phyloP scores from a whole-genome alignment of 23 red algal species.

The Gracilaria gracilis region DNA sequence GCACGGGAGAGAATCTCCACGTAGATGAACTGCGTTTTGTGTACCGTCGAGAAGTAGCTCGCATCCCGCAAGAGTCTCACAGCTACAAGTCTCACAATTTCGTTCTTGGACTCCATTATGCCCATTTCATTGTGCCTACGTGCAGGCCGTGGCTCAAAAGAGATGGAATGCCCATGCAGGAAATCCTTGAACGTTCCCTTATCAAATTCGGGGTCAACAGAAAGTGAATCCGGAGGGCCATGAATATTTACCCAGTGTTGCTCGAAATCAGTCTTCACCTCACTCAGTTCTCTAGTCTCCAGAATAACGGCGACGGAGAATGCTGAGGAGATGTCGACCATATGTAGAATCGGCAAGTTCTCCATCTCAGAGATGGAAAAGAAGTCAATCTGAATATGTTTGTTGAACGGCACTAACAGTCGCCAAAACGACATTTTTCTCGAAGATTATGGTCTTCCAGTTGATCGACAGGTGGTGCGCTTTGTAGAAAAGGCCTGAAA shows the following conservation, averaged over 20 bases:
- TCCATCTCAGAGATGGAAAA: neutral
- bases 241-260: neutral
- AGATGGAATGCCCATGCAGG: slow-evolving; percentile 1
- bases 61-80: slow-evolving; percentile 3
- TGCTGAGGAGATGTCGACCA: neutral
- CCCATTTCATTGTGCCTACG: neutral
- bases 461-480: neutral
- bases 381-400: slow-evolving; percentile 32
- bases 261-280: neutral
- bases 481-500: neutral
- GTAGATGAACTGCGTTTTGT: neutral
- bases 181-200: neutral
- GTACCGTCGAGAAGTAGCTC: neutral
- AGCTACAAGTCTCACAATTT: slow-evolving; percentile 12
- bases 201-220: slow-evolving; percentile 23
- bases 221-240: neutral
- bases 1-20: slow-evolving; percentile 33
- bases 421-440: neutral
- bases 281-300: neutral
- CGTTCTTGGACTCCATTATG: neutral
- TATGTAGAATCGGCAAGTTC: slow-evolving; percentile 17
- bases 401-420: neutral
- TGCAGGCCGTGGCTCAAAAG: neutral
- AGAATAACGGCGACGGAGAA: neutral
- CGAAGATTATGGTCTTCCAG: neutral